phyloP scores from a whole-genome alignment of 345 rosid species.

The Corchorus olitorius region DNA sequence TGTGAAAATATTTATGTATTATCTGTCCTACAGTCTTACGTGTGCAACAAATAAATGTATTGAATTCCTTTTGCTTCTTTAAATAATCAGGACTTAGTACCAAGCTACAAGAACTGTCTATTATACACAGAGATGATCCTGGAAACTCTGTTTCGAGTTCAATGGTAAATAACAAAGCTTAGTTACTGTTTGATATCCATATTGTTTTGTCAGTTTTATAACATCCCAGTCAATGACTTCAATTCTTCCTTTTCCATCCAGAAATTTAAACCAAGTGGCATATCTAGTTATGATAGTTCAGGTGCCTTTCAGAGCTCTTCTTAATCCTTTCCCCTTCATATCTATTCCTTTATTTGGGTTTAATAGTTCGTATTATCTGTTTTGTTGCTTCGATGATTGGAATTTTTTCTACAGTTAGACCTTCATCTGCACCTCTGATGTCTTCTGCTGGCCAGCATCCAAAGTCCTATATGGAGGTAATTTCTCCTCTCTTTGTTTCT shows the following conservation, averaged over 20 bases:
- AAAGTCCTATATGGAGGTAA: slow-evolving; percentile 27
- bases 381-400: slow-evolving; percentile 2
- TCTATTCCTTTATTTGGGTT: neutral
- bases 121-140: neutral
- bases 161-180: slow-evolving; percentile 6
- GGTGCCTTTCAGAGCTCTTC: slow-evolving; percentile 14
- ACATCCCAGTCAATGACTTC: neutral
- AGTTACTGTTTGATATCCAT: neutral
- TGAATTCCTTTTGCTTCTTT: neutral
- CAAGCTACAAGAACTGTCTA: neutral
- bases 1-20: neutral
- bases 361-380: neutral
- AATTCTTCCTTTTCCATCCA: slow-evolving; percentile 19
- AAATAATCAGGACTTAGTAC: slow-evolving; percentile 11
- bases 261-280: slow-evolving; percentile 17
- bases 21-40: neutral
- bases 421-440: slow-evolving; percentile 17
- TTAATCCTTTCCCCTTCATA: neutral
- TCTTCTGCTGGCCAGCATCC: slow-evolving; percentile 19
- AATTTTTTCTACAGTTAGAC: slow-evolving; percentile 18
- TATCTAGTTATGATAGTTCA: slow-evolving; percentile 13
- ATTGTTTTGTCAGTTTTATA: neutral
- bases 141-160: neutral
- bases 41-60: neutral
- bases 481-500: neutral